Evolutionary conservation across 2,329 filamentous ascomycete genomes (phyloP), one percentile per base, ranked within the genome.

Genomic region (Raffaelea arxii): DNA sequence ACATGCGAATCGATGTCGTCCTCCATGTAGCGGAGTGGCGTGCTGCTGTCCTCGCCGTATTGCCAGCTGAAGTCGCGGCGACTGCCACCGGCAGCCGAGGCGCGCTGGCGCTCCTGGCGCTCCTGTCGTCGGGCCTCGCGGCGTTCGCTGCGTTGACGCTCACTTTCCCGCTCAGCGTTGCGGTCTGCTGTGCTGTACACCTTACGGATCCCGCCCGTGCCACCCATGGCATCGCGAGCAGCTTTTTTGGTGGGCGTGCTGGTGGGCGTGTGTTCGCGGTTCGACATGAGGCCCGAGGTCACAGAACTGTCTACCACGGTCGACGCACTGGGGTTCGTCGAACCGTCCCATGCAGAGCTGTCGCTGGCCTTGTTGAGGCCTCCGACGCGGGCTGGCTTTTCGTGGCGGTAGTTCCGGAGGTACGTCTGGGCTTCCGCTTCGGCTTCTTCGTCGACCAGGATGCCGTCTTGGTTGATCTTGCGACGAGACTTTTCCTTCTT

Each of bases 341-440:
- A 77, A 39, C 86, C 86, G 59, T 94, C 86, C 74, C 87, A 94
- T 54, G 78, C 71, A 49, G 80, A 85, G 50, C 82, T 85, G 55
- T 96, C 91, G 38, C 82, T 75, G 54, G 84, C 74, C 56, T 83
- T 82, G 66, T 97, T 97, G 62, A 97, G 69, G 19, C 91, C 91
- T 30, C 91, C 91, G 2, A 97, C 89, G 44, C 85, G 77, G 1
- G 91, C 91, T 2, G 88, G 71, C 62, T 83, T 86, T 67, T 97
- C 91, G 59, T 88, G 76, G 22, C 90, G 85, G 70, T 97, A 97
- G 27, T 79, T 79, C 49, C 84, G 79, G 47, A 97, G 77, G 50
- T 92, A 83, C 41, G 78, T 69, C 55, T 81, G 71, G 22, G 77
- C 81, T 44, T 71, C 71, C 35, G 72, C 74, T 60, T 86, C 83